Conservation (phyloP, 2,329 filamentous ascomycete species). For the Cladosporium sp. region DNA sequence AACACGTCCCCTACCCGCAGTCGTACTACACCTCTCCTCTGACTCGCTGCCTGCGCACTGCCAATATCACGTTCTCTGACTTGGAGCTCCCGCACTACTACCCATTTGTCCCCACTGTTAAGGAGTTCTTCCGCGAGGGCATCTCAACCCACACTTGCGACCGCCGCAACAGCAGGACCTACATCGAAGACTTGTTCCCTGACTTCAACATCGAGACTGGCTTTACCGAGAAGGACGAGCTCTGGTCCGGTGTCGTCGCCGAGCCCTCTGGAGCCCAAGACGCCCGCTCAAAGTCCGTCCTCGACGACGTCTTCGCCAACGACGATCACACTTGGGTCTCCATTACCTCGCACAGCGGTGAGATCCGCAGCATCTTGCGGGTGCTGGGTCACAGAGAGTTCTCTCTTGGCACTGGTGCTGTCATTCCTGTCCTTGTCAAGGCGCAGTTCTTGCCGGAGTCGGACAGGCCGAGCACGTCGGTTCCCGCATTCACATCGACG, state of each 20-base stretch:
- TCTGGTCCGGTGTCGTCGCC: slow-evolving; percentile 53
- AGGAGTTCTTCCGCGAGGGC: slow-evolving; percentile 66
- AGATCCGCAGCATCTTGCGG: slow-evolving; percentile 54
- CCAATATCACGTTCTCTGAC: slow-evolving; percentile 60
- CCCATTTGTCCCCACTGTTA: slow-evolving; percentile 61
- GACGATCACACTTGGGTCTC: slow-evolving; percentile 59
- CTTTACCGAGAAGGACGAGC: slow-evolving; percentile 59
- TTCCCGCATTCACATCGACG: slow-evolving; percentile 34
- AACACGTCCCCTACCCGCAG: slow-evolving; percentile 62
- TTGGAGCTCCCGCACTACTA: slow-evolving; percentile 53
- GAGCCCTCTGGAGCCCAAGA: slow-evolving; percentile 56
- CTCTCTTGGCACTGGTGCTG: slow-evolving; percentile 63
- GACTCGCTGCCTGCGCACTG: slow-evolving; percentile 62
- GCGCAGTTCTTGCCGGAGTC: slow-evolving; percentile 48
- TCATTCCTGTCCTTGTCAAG: slow-evolving; percentile 67
- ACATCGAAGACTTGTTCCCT: slow-evolving; percentile 56
- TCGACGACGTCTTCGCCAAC: slow-evolving; percentile 59
- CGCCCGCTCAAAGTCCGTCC: slow-evolving; percentile 49
- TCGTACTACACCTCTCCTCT: slow-evolving; percentile 67
- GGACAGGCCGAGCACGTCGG: slow-evolving; percentile 35
- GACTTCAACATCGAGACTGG: slow-evolving; percentile 58
- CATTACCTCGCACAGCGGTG: slow-evolving; percentile 61
- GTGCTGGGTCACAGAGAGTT: slow-evolving; percentile 64
- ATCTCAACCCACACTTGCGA: slow-evolving; percentile 70
- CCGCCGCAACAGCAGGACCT: slow-evolving; percentile 56